phyloP scores from a whole-genome alignment of 116 monocot species.

The Thalassia testudinum region DNA sequence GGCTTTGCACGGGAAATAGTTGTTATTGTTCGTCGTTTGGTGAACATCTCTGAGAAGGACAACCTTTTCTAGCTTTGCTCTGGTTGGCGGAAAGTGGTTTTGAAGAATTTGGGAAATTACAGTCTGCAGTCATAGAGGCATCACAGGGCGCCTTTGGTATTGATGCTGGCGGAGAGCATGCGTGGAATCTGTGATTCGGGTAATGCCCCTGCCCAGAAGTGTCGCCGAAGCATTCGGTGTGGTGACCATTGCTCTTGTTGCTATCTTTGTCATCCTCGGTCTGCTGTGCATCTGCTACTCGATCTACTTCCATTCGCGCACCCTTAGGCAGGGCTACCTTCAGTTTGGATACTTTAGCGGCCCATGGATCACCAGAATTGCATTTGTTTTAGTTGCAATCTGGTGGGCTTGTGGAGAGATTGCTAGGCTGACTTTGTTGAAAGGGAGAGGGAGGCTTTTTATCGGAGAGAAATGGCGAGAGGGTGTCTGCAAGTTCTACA shows the following conservation, averaged over 20 bases:
- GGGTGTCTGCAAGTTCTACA: constrained; percentile 65
- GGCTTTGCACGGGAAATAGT: too few relatives aligned
- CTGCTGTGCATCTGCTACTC: constrained; percentile 52
- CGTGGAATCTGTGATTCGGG: constrained; percentile 52
- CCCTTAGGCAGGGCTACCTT: constrained; percentile 25
- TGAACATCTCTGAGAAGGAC: too few relatives aligned
- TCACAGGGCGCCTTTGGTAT: constrained; percentile 12
- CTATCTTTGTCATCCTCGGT: constrained; percentile 36
- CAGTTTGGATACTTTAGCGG: constrained; percentile 84
- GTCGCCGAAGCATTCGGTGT: constrained; percentile 82
- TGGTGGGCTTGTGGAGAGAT: constrained; percentile 82
- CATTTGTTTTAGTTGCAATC: constrained; percentile 48
- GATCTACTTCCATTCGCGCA: constrained; percentile 44
- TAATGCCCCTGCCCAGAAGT: constrained; percentile 75
- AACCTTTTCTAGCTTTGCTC: too few relatives aligned
- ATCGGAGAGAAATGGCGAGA: constrained; percentile 37
- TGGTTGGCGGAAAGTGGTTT: too few relatives aligned
- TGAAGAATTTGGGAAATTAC: too few relatives aligned
- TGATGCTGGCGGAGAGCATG: constrained; percentile 61
- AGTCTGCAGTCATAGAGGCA: not conserved
- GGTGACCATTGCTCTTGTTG: constrained; percentile 61
- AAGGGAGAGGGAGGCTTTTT: constrained; percentile 28
- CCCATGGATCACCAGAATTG: constrained; percentile 71
- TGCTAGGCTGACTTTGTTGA: constrained; percentile 43
- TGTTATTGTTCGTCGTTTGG: too few relatives aligned